Percentiles rank a stretch among this genome's conserved stretches.
Conservation (phyloP, 768 basidiomycete genomes). For the Lactarius sp. region DNA sequence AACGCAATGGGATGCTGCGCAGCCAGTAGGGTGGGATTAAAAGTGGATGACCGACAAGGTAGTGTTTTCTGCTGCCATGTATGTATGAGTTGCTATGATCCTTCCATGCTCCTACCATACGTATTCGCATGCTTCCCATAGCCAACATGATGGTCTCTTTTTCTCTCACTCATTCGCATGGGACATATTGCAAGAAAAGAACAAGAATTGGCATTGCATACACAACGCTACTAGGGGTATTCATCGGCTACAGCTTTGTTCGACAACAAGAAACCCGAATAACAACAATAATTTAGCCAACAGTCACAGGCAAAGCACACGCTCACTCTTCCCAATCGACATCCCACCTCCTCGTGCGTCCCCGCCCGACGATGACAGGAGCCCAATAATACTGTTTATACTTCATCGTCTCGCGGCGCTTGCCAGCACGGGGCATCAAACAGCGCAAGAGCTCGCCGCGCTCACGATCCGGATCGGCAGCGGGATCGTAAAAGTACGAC, state of each 20-base stretch:
- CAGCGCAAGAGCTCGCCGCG: conserved; percentile 19
- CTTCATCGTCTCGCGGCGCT: conserved; percentile 74
- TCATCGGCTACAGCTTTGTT: conserved; percentile 5
- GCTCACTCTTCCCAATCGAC: conserved; percentile 26
- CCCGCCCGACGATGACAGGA: conserved; percentile 40
- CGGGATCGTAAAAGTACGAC: conserved; percentile 22
- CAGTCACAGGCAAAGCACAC: not conserved
- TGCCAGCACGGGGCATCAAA: conserved; percentile 52
- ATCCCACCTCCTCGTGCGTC: conserved; percentile 21
- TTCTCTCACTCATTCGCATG: not conserved
- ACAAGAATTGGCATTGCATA: conserved; percentile 9
- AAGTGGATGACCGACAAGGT: conserved; percentile 4
- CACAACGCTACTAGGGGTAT: conserved; percentile 12
- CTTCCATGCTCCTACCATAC: conserved; percentile 11
- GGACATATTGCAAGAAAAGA: not conserved
- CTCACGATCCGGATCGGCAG: conserved; percentile 21
- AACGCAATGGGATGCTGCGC: conserved; percentile 17
- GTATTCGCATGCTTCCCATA: conserved; percentile 9
- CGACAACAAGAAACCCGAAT: not conserved
- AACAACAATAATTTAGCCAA: conserved; percentile 18
- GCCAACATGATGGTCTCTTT: conserved; percentile 10
- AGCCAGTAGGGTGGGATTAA: conserved; percentile 25
- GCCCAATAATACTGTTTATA: conserved; percentile 83
- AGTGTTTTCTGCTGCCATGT: conserved; percentile 17
- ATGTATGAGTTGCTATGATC: conserved; percentile 20